A percentile compares a stretch with the other conserved stretches of the same genome.
Conservation (phyloP, 495 filamentous ascomycete genomes). For the Penicillium pancosmium region DNA sequence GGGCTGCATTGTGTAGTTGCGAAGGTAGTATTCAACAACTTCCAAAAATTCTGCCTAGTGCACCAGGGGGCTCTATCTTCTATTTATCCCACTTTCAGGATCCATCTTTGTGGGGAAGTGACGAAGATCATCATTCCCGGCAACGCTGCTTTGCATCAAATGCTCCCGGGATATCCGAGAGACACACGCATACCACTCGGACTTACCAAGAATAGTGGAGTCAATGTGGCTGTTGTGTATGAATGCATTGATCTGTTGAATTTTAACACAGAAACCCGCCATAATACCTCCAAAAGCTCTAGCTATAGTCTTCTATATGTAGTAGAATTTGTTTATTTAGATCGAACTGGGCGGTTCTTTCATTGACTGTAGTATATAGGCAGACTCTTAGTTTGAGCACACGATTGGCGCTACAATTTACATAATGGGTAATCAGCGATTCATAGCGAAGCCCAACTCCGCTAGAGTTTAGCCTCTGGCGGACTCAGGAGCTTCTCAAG, state of each 20-base stretch:
- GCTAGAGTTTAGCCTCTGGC: constrained; percentile 30
- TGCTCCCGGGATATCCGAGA: constrained; percentile 1
- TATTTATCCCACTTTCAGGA: not conserved
- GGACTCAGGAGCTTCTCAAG: constrained; percentile 51
- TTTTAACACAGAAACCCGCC: not conserved
- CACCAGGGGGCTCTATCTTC: not conserved
- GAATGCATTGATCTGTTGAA: no score
- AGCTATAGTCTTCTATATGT: no score
- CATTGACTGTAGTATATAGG: no score
- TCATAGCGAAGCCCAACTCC: not conserved
- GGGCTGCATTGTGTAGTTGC: not conserved
- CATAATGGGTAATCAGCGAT: not conserved
- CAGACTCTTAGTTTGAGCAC: not conserved
- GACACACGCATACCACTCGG: not conserved
- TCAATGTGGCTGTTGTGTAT: not conserved
- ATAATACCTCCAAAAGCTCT: not conserved
- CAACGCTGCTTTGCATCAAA: not conserved
- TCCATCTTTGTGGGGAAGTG: not conserved
- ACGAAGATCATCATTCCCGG: not conserved
- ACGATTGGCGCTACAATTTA: not conserved
- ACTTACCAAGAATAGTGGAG: not conserved
- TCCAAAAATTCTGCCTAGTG: not conserved
- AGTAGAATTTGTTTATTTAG: no score
- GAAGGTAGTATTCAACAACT: not conserved
- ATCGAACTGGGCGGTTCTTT: no score